Evolutionary conservation across 179 eudicot genomes (phyloP).

Genomic region (Patellifolia procumbens): DNA sequence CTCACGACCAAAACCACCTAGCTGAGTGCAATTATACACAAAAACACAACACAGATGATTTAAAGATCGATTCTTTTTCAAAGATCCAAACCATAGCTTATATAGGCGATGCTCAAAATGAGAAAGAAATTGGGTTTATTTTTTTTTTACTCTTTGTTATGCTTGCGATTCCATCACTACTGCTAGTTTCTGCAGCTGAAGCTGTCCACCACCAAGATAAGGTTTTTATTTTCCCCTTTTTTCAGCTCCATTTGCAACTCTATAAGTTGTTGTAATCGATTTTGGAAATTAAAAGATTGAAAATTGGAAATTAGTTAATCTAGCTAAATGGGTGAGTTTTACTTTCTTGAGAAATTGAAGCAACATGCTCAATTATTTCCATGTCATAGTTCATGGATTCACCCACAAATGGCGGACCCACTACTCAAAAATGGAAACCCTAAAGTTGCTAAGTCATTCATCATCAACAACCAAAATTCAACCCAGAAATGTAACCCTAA

Average conservation of each 20-base stretch:
- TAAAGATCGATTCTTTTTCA: no score
- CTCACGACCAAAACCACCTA: no score
- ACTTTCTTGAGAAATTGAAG: not conserved
- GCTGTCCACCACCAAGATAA: slow-evolving; percentile 12
- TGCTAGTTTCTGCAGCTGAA: slow-evolving; percentile 1
- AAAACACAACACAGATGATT: no score
- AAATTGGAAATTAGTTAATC: not conserved
- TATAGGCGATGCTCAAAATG: slow-evolving; percentile 6
- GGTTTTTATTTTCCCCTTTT: slow-evolving; percentile 14
- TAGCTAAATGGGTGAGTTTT: not conserved
- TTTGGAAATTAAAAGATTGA: not conserved
- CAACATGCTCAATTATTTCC: no score
- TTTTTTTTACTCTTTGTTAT: slow-evolving; percentile 1
- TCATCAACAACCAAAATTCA: no score
- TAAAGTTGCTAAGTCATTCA: no score
- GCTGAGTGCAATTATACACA: no score
- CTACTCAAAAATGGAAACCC: no score
- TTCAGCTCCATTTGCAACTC: not conserved
- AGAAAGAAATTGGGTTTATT: not conserved
- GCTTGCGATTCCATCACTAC: not conserved
- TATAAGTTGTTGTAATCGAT: not conserved
- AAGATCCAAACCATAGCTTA: not conserved
- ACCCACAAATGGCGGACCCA: no score
- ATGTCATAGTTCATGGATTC: no score
- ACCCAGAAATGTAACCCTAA: no score